Evolutionary conservation across 2,329 filamentous ascomycete species (phyloP), one percentile per base, ranked within the genome.

Genomic region (Diaporthe destruens): DNA sequence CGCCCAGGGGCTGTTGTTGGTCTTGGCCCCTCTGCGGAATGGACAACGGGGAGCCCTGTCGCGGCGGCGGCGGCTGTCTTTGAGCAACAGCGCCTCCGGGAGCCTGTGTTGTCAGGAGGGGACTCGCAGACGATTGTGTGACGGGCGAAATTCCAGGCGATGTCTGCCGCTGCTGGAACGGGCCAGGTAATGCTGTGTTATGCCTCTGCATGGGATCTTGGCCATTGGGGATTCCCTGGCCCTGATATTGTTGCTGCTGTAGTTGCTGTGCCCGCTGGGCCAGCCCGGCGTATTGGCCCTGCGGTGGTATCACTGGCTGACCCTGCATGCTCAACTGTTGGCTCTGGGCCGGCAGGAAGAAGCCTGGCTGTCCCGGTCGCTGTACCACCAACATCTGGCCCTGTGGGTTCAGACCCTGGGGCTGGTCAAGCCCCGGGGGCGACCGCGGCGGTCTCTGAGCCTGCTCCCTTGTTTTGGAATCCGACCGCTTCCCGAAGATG

Each of bases 401-500:
- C 56, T 73, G 73, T 6, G 69, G 63, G 44, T 69, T 69, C 56
- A 74, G 67, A 16, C 71, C 67, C 39, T 71, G 69, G 25, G 73
- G 73, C 63, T 74, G 73, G 34, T 66, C 68, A 36, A 73, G 63
- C 18, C 73, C 73, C 0, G 68, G 68, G 5, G 73, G 73, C 6
- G 73, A 69, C 36, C 57, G 69, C 12, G 56, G 70, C 18, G 71
- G 59, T 25, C 76, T 75, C 11, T 65, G 44, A 20, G n/a, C 61
- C 1, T 65, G 67, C 20, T 78, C 77, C 44, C 71, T 66, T 2
- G 70, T 72, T 67, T 74, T 77, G 16, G 76, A 76, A 4, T 77
- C 72, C 6, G 75, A 73, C 23, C 76, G 67, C 61, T 74, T 74
- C 18, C 74, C 72, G 59, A 78, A 76, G 3, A 79, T 72, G 20